Evolutionary conservation across 495 filamentous ascomycete genomes (phyloP).

Genomic region (Trichoderma virens): DNA sequence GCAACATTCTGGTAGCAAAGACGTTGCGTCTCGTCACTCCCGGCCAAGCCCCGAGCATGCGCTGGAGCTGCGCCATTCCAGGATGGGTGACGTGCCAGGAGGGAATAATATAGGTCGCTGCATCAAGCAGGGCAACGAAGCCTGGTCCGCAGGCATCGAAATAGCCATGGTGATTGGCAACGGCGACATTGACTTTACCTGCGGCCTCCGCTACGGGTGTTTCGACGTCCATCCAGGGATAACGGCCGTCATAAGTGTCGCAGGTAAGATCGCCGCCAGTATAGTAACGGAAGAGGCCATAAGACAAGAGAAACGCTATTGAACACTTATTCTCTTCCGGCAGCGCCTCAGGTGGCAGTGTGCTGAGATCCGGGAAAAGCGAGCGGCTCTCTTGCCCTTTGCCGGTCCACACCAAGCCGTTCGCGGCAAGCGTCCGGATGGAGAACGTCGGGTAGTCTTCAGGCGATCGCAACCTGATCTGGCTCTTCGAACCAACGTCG

Average conservation of each 20-base stretch:
- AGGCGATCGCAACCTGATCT: background rate
- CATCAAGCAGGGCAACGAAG: background rate
- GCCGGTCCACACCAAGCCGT: background rate
- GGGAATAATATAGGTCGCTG: background rate
- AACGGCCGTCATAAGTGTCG: background rate
- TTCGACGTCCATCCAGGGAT: background rate
- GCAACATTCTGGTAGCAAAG: background rate
- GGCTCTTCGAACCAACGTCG: background rate
- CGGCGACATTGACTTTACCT: background rate
- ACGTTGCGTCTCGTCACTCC: background rate
- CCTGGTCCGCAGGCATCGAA: background rate
- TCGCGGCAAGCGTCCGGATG: background rate
- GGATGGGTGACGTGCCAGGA: background rate
- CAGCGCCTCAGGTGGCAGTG: background rate
- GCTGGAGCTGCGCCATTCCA: background rate
- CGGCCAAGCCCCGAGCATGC: background rate
- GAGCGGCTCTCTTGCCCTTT: background rate
- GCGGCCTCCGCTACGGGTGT: background rate
- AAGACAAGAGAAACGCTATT: background rate
- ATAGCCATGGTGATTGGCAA: background rate
- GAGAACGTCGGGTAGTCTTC: background rate
- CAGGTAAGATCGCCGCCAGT: background rate
- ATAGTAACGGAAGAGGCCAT: background rate
- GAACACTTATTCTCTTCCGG: background rate
- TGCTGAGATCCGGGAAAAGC: background rate